Conservation (phyloP, 2,329 filamentous ascomycete genomes). For the Neopestalotiopsis sp. region DNA sequence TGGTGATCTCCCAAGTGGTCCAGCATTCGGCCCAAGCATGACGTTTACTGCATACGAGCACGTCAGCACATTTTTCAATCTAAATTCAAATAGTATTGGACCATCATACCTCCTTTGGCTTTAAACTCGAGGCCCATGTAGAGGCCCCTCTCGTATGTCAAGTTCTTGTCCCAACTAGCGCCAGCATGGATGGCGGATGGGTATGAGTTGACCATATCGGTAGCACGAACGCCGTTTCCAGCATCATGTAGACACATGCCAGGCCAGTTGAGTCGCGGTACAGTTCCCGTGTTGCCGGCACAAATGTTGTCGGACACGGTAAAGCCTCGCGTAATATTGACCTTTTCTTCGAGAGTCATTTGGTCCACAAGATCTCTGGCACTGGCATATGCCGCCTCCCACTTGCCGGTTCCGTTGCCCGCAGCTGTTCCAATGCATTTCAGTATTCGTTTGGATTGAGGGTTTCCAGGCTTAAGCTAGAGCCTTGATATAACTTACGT, state of each 20-base stretch:
- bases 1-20: constrained; percentile 70
- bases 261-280: constrained; percentile 51
- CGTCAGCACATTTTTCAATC: neutral
- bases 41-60: constrained; percentile 51
- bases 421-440: constrained; percentile 30
- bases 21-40: constrained; percentile 70
- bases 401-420: constrained; percentile 44
- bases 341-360: constrained; percentile 72
- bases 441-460: neutral
- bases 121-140: constrained; percentile 64
- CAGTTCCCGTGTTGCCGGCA: constrained; percentile 51
- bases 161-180: constrained; percentile 58
- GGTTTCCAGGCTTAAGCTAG: neutral
- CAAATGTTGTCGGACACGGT: constrained; percentile 53
- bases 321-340: constrained; percentile 52
- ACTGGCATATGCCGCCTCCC: constrained; percentile 64
- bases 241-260: constrained; percentile 57
- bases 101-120: constrained; percentile 49
- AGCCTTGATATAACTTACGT: constrained; percentile 29
- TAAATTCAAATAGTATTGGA: neutral
- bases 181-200: constrained; percentile 54
- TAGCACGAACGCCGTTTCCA: constrained; percentile 53
- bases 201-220: constrained; percentile 55
- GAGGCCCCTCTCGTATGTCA: constrained; percentile 56
- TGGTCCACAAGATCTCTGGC: constrained; percentile 62